phyloP scores from a whole-genome alignment of 768 basidiomycete species.

The Collybia sp. region DNA sequence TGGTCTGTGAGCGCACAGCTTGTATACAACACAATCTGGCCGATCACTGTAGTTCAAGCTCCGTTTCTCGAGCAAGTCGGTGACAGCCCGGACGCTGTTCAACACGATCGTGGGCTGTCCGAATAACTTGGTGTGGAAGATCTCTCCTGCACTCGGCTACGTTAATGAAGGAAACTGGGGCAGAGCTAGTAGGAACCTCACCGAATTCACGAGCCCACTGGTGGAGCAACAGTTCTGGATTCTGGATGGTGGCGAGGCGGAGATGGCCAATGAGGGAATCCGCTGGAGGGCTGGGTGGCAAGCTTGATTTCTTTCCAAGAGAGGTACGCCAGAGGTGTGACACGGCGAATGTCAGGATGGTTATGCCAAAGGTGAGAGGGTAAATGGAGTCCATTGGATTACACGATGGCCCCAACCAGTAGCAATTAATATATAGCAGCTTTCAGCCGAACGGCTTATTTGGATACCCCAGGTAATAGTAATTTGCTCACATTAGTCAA shows the following conservation, averaged over 20 bases:
- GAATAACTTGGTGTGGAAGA: slow-evolving; percentile 16
- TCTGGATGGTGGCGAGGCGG: slow-evolving; percentile 13
- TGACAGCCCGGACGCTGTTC: slow-evolving; percentile 15
- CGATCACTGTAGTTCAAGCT: slow-evolving; percentile 21
- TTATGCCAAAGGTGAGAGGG: neutral
- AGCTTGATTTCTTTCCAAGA: slow-evolving; percentile 4
- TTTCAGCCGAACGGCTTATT: no score
- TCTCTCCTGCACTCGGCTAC: slow-evolving; percentile 12
- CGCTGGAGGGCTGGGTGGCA: slow-evolving; percentile 19
- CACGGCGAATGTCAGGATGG: neutral
- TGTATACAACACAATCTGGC: slow-evolving; percentile 11
- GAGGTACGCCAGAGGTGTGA: neutral
- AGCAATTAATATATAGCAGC: no score
- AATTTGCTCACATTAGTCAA: no score
- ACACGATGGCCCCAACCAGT: no score
- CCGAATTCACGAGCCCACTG: slow-evolving; percentile 24
- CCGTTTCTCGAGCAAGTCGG: slow-evolving; percentile 21
- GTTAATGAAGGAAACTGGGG: neutral
- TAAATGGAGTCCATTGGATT: no score
- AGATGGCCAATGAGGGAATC: slow-evolving; percentile 23
- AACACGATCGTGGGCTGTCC: slow-evolving; percentile 21
- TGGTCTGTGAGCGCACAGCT: slow-evolving; percentile 12
- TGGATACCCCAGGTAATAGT: no score
- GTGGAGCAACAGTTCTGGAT: slow-evolving; percentile 15
- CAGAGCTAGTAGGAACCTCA: slow-evolving; percentile 3